Base-by-base conservation (phyloP, 805 yeast species). In the Yarrowia sp. region DNA sequence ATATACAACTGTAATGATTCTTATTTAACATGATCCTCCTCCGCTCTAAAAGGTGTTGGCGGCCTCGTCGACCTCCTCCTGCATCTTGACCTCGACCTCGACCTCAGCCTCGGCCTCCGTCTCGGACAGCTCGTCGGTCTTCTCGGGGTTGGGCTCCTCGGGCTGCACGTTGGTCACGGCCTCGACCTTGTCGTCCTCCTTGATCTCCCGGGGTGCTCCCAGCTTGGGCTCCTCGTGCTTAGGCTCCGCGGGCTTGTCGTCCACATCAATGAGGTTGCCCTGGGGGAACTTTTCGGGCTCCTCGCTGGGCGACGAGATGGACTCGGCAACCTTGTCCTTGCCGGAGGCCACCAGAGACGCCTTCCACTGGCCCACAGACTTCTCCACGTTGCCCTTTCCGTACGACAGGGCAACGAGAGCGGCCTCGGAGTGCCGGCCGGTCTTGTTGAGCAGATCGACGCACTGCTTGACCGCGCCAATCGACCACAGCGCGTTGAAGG, bases 401-500 rank as follows among this genome's bases (percentile, higher is more conserved):
- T 90, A 94, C 35, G 94, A 86, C 49, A 81, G 78, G 35, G 88
- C 88, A 66, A 94, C 81, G 65, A 94, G 72, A 2, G 97, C 82
- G 31, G 97, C 97, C 74, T 94, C 99, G 1, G 96, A 79, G 63
- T 78, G 79, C 71, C 96, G 83, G 36, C 83, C 88, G 60, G 90
- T 81, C 69, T 81, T 78, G 49, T 81, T 78, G 68, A 94, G 80
- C 66, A 94, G 77, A 21, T 83, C 81, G 61, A 85, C 79, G 66
- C 92, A 87, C 41, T 80, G 78, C 16, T 77, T 75, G 36, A 84
- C 78, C 70, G 90, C 88, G 38, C 96, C 93, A 31, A 86, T 82
- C 61, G 85, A 78, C 98, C 98, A 94, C 73, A 85, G 84, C 12
- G 97, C 87, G 71, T 89, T 90, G 78, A 91, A 94, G 24, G 98